Conservation (phyloP, 208 protist genomes). For the Trypanosoma boissoni region DNA sequence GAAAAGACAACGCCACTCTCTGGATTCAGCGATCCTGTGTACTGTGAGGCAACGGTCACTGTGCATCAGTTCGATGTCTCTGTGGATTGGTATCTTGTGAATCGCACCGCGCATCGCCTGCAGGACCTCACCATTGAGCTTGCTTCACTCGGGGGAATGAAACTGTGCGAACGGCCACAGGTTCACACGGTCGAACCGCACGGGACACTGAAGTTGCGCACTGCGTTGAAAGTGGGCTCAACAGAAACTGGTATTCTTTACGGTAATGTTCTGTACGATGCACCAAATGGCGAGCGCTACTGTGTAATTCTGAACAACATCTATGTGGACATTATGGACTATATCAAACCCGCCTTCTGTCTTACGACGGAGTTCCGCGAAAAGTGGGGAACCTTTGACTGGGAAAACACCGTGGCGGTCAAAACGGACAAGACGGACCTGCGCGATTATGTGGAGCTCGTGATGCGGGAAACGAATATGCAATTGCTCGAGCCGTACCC, state of each 20-base stretch:
- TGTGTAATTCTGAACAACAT: slow-evolving; percentile 97
- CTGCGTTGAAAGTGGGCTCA: slow-evolving; percentile 97
- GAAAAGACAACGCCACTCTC: slow-evolving; percentile 94
- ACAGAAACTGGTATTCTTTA: slow-evolving; percentile 97
- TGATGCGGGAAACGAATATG: slow-evolving; percentile 96
- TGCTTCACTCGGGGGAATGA: slow-evolving; percentile 95
- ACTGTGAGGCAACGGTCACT: slow-evolving; percentile 96
- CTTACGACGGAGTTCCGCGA: slow-evolving; percentile 90
- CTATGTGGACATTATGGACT: slow-evolving; percentile 99
- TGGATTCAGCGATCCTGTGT: slow-evolving; percentile 96
- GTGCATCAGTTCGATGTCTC: slow-evolving; percentile 98
- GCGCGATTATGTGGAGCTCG: slow-evolving; percentile 89
- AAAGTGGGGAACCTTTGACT: slow-evolving; percentile 99
- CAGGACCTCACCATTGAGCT: slow-evolving; percentile 97
- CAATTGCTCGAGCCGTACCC: slow-evolving; percentile 21
- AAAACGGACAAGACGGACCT: slow-evolving; percentile 83
- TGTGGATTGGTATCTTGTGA: slow-evolving; percentile 93
- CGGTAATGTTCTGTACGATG: slow-evolving; percentile 97
- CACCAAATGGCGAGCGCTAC: slow-evolving; percentile 71
- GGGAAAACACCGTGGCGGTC: slow-evolving; percentile 98
- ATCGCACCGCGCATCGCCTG: slow-evolving; percentile 93
- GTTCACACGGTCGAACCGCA: slow-evolving; percentile 89
- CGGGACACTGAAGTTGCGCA: slow-evolving; percentile 81
- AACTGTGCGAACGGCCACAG: slow-evolving; percentile 96
- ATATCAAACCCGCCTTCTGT: slow-evolving; percentile 93